Evolutionary conservation across 192 early-diverging fungal genomes (phyloP), one percentile per base, ranked within the genome.

Genomic region (Thamnidium elegans): DNA sequence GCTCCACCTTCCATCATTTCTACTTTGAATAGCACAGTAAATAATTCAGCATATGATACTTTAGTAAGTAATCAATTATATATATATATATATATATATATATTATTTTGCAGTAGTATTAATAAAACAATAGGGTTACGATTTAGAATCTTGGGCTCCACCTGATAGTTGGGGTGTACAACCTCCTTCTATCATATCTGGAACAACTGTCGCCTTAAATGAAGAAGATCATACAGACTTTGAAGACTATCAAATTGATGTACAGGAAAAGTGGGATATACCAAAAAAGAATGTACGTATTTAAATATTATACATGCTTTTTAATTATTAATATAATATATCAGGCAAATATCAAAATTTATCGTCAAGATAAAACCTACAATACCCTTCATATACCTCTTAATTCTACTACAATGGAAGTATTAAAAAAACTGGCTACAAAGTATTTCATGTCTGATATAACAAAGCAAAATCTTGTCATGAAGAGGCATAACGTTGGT

Each of bases 401-500:
- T 14, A 81, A 78, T 47, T 84, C 89, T 7, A 87, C 89, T 0
- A 86, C 90, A 3, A 78, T 77, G 13, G 91, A 94, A 53, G 69
- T 95, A 55, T 81, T 89, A 66, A 73, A 81, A 26, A 87, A 85
- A 58, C 76, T 92, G 11, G 84, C 89, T 14, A 89, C 86, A 76
- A 95, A 95, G 69, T 91, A 90, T 61, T 90, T 92, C 60, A 86
- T 94, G 47, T 71, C 77, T 5, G 91, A 95, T 69, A 84, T 86
- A 19, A 72, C 52, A 36, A 73, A 73, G 51, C 68, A 68, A 15
- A 56, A 67, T 43, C 43, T 73, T n/a, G 26, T 67, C 9, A 55
- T 73, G 23, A 39, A 48, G 1, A 66, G 50, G 31, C 66, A 73
- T 9, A 58, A 68, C 46, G 31, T 62, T 4, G 66, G 71, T 73